Percentiles rank a stretch among this genome's conserved stretches.
Conservation (phyloP, 305 asterid genomes). For the Fraxinus dipetala region DNA sequence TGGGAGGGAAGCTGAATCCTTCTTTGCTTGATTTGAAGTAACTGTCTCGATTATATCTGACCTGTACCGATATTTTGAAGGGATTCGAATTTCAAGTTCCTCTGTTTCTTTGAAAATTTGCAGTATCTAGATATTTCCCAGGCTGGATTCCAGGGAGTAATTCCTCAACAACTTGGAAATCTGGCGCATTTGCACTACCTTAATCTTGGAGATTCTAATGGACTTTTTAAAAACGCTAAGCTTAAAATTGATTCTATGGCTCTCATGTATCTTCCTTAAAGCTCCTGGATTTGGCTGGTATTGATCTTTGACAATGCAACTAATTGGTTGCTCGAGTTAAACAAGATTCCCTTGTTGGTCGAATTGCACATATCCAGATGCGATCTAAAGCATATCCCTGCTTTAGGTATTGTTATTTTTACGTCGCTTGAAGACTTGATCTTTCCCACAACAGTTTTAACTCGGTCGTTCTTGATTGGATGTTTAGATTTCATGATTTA, state of each 20-base stretch:
- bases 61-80: constrained; percentile 16
- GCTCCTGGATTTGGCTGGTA: constrained; percentile 11
- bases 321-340: constrained; percentile 8
- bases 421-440: constrained; percentile 16
- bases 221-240: background rate
- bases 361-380: constrained; percentile 21
- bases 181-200: background rate
- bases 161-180: constrained; percentile 10
- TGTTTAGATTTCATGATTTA: constrained; percentile 16
- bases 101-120: constrained; percentile 12
- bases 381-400: background rate
- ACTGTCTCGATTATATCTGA: constrained; percentile 20
- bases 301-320: background rate
- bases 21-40: constrained; percentile 1
- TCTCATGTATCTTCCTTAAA: constrained; percentile 12
- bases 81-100: constrained; percentile 9
- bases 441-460: constrained; percentile 17
- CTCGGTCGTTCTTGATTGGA: constrained; percentile 10
- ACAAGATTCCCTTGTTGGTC: background rate
- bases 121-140: constrained; percentile 23
- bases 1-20: constrained; percentile 3
- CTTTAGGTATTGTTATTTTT: background rate
- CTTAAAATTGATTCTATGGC: background rate
- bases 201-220: background rate
- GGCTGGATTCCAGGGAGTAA: constrained; percentile 9